Evolutionary conservation across 2,329 filamentous ascomycete genomes (phyloP).

Genomic region (Colletotrichum gloeosporioides): DNA sequence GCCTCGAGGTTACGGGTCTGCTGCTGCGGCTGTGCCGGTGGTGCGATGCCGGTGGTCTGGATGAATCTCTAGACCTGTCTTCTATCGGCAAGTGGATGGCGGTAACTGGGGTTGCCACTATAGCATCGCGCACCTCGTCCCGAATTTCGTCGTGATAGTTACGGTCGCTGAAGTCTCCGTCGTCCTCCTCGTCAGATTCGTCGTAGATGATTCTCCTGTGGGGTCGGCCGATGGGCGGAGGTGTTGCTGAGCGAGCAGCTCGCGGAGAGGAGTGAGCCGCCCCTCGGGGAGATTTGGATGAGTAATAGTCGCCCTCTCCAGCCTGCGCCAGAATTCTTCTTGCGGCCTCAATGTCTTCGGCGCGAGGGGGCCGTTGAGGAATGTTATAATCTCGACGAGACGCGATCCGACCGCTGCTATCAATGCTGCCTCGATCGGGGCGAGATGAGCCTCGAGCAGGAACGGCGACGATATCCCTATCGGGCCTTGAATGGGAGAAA

Average conservation of each 20-base stretch:
- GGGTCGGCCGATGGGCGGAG: conserved; percentile 10
- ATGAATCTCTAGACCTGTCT: background rate
- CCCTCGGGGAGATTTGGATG: background rate
- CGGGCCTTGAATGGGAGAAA: background rate
- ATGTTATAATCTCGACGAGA: background rate
- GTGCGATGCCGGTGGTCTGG: background rate
- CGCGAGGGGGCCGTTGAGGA: background rate
- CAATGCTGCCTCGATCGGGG: background rate
- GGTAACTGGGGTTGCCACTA: background rate
- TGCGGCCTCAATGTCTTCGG: conserved; percentile 13
- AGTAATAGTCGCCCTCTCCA: background rate
- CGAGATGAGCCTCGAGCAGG: background rate
- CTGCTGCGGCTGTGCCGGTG: background rate
- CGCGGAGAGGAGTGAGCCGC: background rate
- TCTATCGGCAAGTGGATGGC: background rate
- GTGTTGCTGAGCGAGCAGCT: background rate
- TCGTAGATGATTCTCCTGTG: background rate
- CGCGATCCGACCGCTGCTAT: background rate
- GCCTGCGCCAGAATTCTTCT: conserved; percentile 5
- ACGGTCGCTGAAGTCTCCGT: background rate
- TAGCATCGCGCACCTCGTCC: background rate
- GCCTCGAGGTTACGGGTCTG: background rate
- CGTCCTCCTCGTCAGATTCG: conserved; percentile 10
- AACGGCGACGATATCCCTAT: background rate
- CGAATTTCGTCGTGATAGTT: background rate